Base-by-base conservation (phyloP, 225 moss, liverwort and hornwort species). In the Polytrichum formosum region DNA sequence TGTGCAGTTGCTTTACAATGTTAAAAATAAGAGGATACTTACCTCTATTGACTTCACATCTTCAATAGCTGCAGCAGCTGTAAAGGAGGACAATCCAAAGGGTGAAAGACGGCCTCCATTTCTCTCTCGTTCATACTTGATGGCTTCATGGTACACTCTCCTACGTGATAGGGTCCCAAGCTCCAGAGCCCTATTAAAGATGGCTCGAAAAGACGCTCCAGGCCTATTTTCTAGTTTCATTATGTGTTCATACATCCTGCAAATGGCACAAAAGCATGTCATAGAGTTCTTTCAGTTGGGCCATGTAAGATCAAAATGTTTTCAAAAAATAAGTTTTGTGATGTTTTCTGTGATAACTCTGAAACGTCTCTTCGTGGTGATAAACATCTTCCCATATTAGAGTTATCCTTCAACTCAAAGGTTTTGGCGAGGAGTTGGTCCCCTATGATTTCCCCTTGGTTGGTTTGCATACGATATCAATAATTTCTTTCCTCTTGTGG, bases 21-120 rank as follows among this genome's bases (percentile, higher is more conserved):
- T 67, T 25, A 22, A 5, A 53, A 54, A 29, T 20, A 21, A 28
- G 65, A 54, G 64, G 17, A n/a, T 20, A 70, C 66, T 70, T 28
- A 98, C 97, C 85, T 98, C 98, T 71, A 98, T 92, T 27, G 98
- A 87, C 75, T 91, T 91, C 21, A 87, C 80, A 81, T 92, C 91
- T 81, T 83, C 76, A 67, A 87, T 61, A 69, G 90, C 92, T 71
- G 91, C 87, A 63, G 75, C 80, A 61, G 82, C 83, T 58, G 90
- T 83, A 28, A 83, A 62, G 17, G 82, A 74, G 21, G 88, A 85
- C 78, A 84, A 82, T 53, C 91, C 85, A 66, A 92, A 91, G 23
- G 87, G 88, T 53, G 90, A 92, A 54, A 88, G 63, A 81, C 63
- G 82, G 35, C 90, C 87, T 23, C 90, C 85, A 60, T 86, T 79